Conservation (phyloP, 345 rosid species). For the Bruguiera parviflora region DNA sequence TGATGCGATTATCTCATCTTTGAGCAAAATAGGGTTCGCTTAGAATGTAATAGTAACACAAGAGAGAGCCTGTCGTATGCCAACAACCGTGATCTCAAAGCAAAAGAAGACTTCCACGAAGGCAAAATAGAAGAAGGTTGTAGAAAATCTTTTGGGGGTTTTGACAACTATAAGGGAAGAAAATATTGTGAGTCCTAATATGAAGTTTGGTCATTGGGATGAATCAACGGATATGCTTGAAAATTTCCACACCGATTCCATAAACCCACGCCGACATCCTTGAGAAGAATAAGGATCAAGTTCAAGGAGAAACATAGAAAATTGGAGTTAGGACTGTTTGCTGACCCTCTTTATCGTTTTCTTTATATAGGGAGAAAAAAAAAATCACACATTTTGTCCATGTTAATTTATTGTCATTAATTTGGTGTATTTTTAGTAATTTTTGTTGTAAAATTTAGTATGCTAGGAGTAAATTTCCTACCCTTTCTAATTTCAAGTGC, state of each 20-base stretch:
- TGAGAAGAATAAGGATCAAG: conserved; percentile 60
- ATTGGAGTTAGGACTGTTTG: too few relatives aligned
- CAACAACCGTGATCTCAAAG: conserved; percentile 29
- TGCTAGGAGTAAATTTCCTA: too few relatives aligned
- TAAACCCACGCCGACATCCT: conserved; percentile 40
- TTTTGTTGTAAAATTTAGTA: too few relatives aligned
- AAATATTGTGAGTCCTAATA: conserved; percentile 17
- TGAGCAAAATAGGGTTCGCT: conserved; percentile 24
- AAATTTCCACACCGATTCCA: conserved; percentile 17
- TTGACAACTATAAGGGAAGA: conserved; percentile 30
- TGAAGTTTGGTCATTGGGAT: conserved; percentile 26
- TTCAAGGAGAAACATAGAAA: conserved; percentile 30
- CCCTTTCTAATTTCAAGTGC: too few relatives aligned
- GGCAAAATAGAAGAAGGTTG: conserved; percentile 35
- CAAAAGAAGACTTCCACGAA: conserved; percentile 35
- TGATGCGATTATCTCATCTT: too few relatives aligned
- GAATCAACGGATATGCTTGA: conserved; percentile 31
- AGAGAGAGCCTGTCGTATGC: conserved; percentile 44
- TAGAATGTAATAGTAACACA: conserved; percentile 33
- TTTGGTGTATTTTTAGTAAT: too few relatives aligned
- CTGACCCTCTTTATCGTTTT: too few relatives aligned
- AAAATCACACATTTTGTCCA: too few relatives aligned
- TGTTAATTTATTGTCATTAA: too few relatives aligned
- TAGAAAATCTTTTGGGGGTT: conserved; percentile 33
- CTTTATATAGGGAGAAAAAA: too few relatives aligned